phyloP scores from a whole-genome alignment of 2,329 filamentous ascomycete species.

The Zalaria sp. region DNA sequence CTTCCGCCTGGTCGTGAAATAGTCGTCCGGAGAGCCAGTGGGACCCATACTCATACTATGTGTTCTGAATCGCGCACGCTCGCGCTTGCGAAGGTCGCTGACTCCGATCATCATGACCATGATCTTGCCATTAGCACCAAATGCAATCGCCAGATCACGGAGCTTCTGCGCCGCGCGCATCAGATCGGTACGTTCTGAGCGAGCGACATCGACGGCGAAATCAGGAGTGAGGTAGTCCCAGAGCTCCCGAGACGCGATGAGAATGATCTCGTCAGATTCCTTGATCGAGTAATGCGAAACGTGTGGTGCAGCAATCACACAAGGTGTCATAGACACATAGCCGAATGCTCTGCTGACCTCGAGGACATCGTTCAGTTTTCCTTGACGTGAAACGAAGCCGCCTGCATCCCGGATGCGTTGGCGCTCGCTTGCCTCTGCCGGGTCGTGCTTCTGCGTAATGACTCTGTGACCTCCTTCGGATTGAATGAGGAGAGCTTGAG shows the following conservation, averaged over 20 bases:
- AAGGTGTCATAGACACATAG: slow-evolving; percentile 82
- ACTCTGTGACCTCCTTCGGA: slow-evolving; percentile 72
- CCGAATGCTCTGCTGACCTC: slow-evolving; percentile 91
- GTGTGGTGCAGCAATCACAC: slow-evolving; percentile 81
- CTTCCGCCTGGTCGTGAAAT: slow-evolving; percentile 49
- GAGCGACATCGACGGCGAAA: slow-evolving; percentile 79
- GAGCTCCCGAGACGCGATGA: slow-evolving; percentile 80
- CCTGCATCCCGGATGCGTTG: slow-evolving; percentile 86
- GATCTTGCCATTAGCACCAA: slow-evolving; percentile 84
- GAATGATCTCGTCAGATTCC: slow-evolving; percentile 84
- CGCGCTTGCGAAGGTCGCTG: slow-evolving; percentile 74
- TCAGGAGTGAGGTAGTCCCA: slow-evolving; percentile 91
- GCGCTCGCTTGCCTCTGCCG: slow-evolving; percentile 70
- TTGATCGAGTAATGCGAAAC: slow-evolving; percentile 64
- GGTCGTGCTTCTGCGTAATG: slow-evolving; percentile 84
- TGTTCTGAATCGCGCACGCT: slow-evolving; percentile 60
- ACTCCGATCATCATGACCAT: slow-evolving; percentile 99
- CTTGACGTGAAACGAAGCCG: slow-evolving; percentile 89
- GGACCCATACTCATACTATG: slow-evolving; percentile 78
- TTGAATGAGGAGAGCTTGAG: slow-evolving; percentile 87
- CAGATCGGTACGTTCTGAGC: slow-evolving; percentile 72
- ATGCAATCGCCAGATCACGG: slow-evolving; percentile 86
- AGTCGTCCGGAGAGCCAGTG: slow-evolving; percentile 59
- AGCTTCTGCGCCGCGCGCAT: slow-evolving; percentile 95
- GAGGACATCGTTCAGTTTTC: slow-evolving; percentile 80